These are phyloP conservation scores for Lanmaoa pseudosensibilis DNA, from an alignment of 768 basidiomycete species.

Conservation along the genomic window DNA sequence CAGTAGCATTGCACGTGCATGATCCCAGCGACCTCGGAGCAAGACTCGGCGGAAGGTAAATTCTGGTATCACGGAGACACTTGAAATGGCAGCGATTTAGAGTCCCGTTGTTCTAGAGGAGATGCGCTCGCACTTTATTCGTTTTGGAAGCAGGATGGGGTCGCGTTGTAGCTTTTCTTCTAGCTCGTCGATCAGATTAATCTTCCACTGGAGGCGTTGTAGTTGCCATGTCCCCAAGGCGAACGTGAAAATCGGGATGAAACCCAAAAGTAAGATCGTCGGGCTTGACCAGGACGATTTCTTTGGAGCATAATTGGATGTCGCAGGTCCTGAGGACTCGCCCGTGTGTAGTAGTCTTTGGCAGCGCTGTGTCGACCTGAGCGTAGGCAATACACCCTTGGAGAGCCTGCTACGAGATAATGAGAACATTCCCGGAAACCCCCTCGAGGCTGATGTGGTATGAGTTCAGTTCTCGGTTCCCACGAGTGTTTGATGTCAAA, in stretches of 20 bases:
- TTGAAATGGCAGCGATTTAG: conserved; percentile 31
- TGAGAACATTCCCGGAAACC: conserved; percentile 20
- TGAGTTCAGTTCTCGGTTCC: conserved; percentile 12
- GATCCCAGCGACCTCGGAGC: conserved; percentile 77
- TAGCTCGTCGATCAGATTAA: conserved; percentile 88
- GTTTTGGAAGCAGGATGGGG: conserved; percentile 75
- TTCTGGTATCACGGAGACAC: conserved; percentile 77
- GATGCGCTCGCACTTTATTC: conserved; percentile 72
- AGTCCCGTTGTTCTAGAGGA: conserved; percentile 14
- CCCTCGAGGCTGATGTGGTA: not conserved
- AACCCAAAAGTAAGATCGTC: conserved; percentile 71
- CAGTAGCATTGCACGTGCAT: conserved; percentile 73
- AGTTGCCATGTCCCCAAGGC: conserved; percentile 93
- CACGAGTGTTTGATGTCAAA: conserved; percentile 14
- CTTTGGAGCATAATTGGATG: conserved; percentile 54
- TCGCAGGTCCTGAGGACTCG: conserved; percentile 24
- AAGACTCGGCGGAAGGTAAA: conserved; percentile 87
- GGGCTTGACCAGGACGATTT: conserved; percentile 65
- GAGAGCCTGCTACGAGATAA: conserved; percentile 12
- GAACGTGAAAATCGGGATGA: conserved; percentile 89
- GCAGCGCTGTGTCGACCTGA: conserved; percentile 10
- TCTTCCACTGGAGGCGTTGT: conserved; percentile 91
- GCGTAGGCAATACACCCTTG: conserved; percentile 4
- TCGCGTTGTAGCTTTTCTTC: conserved; percentile 83
- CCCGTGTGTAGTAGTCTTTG: conserved; percentile 15